These are phyloP conservation scores for Phytophthora cryptogea DNA, from an alignment of 352 stramenopile species.

Conservation along the genomic window DNA sequence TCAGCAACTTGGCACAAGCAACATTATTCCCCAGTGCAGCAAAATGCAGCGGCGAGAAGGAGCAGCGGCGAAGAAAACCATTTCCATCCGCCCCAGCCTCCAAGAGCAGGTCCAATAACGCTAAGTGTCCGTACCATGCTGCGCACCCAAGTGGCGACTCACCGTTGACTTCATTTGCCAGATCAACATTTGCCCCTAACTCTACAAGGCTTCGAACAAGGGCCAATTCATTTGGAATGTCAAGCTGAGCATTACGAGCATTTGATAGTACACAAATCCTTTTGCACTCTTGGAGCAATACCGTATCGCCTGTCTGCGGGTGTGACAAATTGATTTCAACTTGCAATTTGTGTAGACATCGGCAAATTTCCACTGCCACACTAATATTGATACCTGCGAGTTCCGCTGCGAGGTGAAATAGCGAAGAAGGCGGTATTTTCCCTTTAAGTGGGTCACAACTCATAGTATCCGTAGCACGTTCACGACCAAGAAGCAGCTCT, in stretches of 20 bases:
- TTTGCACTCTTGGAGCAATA: slow-evolving; percentile 64
- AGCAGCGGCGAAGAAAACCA: slow-evolving; percentile 39
- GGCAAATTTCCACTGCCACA: slow-evolving; percentile 58
- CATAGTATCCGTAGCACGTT: not conserved
- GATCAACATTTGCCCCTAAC: slow-evolving; percentile 53
- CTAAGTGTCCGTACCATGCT: slow-evolving; percentile 51
- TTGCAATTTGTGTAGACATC: slow-evolving; percentile 35
- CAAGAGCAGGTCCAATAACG: slow-evolving; percentile 54
- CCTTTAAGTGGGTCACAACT: not conserved
- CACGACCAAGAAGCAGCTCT: slow-evolving; percentile 20
- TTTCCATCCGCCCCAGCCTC: slow-evolving; percentile 50
- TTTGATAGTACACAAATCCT: slow-evolving; percentile 35
- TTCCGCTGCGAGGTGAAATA: slow-evolving; percentile 58
- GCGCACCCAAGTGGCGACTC: slow-evolving; percentile 60
- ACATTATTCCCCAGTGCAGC: slow-evolving; percentile 45
- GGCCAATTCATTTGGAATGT: slow-evolving; percentile 31
- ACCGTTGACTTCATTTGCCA: slow-evolving; percentile 53
- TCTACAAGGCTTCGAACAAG: slow-evolving; percentile 54
- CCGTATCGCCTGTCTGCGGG: slow-evolving; percentile 43
- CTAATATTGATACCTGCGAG: slow-evolving; percentile 53
- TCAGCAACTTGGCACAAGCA: slow-evolving; percentile 47
- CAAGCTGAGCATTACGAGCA: not conserved
- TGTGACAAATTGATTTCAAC: slow-evolving; percentile 60
- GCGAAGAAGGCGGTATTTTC: slow-evolving; percentile 30
- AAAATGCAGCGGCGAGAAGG: slow-evolving; percentile 67